Conservation (phyloP, 345 rosid genomes). For the Cardamine occulta region DNA sequence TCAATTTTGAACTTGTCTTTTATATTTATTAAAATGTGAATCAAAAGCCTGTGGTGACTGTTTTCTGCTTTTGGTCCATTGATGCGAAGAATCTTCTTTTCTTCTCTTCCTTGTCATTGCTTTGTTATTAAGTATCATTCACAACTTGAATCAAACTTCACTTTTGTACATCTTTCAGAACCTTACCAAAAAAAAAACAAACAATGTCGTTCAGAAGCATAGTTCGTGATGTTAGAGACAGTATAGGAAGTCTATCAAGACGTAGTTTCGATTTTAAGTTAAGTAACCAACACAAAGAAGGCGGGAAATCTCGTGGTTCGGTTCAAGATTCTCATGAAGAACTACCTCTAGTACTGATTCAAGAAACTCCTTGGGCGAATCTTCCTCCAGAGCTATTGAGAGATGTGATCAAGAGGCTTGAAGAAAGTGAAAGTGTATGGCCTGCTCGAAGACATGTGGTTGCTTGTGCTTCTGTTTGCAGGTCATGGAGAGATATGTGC, state of each 20-base stretch:
- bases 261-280: slow-evolving; percentile 88
- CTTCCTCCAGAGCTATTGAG: slow-evolving; percentile 88
- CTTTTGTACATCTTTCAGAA: slow-evolving; percentile 41
- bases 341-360: slow-evolving; percentile 48
- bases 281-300: slow-evolving; percentile 55
- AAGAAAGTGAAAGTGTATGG: slow-evolving; percentile 85
- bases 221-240: slow-evolving; percentile 90
- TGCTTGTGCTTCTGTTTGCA: slow-evolving; percentile 94
- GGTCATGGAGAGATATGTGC: slow-evolving; percentile 96
- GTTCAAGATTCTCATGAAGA: slow-evolving; percentile 70
- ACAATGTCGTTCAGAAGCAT: slow-evolving; percentile 89
- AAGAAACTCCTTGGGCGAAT: slow-evolving; percentile 81
- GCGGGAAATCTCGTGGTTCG: slow-evolving; percentile 78
- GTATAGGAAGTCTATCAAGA: slow-evolving; percentile 87
- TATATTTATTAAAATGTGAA: slow-evolving; percentile 16
- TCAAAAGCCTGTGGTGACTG: slow-evolving; percentile 49
- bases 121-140: slow-evolving; percentile 50
- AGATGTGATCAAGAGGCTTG: slow-evolving; percentile 89
- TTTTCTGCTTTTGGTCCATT: slow-evolving; percentile 67
- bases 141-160: slow-evolving; percentile 34
- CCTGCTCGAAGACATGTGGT: slow-evolving; percentile 90
- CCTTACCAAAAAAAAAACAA: background rate
- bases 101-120: slow-evolving; percentile 45
- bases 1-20: slow-evolving; percentile 28
- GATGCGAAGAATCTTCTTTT: slow-evolving; percentile 65